Base-by-base conservation (phyloP, 106 monocot species). In the Hemerocallis citrina region DNA sequence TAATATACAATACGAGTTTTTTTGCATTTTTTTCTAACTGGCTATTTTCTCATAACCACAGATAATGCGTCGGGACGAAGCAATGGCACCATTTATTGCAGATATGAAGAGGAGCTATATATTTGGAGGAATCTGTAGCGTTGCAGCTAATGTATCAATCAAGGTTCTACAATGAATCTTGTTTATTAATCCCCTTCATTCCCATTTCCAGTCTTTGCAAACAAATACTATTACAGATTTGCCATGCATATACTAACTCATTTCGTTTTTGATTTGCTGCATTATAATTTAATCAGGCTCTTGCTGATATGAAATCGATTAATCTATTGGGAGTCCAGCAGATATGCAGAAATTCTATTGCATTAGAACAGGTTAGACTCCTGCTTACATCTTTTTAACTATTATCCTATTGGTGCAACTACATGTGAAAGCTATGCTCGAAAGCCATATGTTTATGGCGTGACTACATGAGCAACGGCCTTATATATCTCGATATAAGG, bases 311-410 rank as follows among this genome's bases (percentile, higher is more conserved):
- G 74, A 88, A 88, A 45, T 98, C 96, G 15, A 91, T 98, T 41
- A 98, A 98, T 63, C 68, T 98, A 36, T 51, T 98, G 60, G 96
- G 96, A 22, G 91, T 88, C 17, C 96, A 98, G 52, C 96, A 98
- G 63, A 90, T 98, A 77, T 98, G 91, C 72, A 84, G 96, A 81
- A 98, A 98, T 71, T 82, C 96, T 8, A 91, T 98, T 48, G 96
- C 96, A 71, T 51, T 98, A 33, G 96, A 98, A 75, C 96, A 98
- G 91, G 96, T 91, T 17, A 17, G 72, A 38, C n/a, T n/a, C n/a
- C 24, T 64, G 49, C 19, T 64, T 7, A 34, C 14, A 22, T 47
- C 23, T 31, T 46, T 52, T 17, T 31, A n/a, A n/a, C n/a, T n/a
- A n/a, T n/a, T n/a, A n/a, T n/a, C n/a, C n/a, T n/a, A n/a, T n/a